These are phyloP conservation scores for Pachysolen tannophilus DNA, from an alignment of 805 yeast genomes.

Conservation along the genomic window DNA sequence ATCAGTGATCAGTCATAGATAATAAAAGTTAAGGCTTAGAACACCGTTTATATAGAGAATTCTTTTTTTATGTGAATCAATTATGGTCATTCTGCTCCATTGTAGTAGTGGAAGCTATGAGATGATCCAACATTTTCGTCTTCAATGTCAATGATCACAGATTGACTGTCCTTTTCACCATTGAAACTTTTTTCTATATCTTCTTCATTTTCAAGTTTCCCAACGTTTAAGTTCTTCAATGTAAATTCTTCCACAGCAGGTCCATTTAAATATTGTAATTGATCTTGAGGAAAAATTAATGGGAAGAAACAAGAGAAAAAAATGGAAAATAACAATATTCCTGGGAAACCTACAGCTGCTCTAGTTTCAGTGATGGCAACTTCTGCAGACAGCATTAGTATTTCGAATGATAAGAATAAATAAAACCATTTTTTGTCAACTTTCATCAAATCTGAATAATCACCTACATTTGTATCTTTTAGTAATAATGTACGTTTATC, in stretches of 20 bases:
- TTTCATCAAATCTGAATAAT: constrained; percentile 24
- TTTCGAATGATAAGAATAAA: constrained; percentile 48
- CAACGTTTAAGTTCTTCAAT: constrained; percentile 19
- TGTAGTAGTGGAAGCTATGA: no score
- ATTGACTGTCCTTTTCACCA: no score
- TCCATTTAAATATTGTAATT: constrained; percentile 53
- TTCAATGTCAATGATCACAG: no score
- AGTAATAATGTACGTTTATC: constrained; percentile 29
- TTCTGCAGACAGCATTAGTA: constrained; percentile 69
- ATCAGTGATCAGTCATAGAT: no score
- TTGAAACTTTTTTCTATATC: background rate
- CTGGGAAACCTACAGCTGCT: constrained; percentile 94
- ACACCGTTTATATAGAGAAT: no score
- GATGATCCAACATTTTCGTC: no score
- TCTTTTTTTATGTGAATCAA: no score
- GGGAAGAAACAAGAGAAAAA: constrained; percentile 61
- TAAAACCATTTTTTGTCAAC: constrained; percentile 39
- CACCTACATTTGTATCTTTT: constrained; percentile 8
- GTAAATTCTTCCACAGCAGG: constrained; percentile 27
- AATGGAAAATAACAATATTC: constrained; percentile 66
- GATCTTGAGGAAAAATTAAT: constrained; percentile 48
- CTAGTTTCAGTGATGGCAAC: constrained; percentile 78
- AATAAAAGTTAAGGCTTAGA: no score
- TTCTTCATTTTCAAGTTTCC: constrained; percentile 1
- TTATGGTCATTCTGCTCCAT: no score